Base-by-base conservation (phyloP, 2,329 filamentous ascomycete genomes). In the Colletotrichum graminicola region DNA sequence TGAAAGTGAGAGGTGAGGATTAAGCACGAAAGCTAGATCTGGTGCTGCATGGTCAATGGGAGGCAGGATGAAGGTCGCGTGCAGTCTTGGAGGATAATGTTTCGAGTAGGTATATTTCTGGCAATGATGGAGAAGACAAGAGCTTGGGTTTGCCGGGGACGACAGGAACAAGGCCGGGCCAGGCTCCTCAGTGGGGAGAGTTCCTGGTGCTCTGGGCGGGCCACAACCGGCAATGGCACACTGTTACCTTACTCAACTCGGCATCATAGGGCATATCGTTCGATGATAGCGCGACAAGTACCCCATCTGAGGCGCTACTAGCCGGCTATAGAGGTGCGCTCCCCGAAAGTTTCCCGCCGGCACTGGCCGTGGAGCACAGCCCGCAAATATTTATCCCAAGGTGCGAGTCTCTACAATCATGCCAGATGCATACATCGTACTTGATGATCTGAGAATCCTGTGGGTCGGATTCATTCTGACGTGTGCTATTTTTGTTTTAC, bases 61-160 rank as follows among this genome's bases (percentile, higher is more conserved):
- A 12, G 62, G 39, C 18, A 36, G 45, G 47, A 60, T 55, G 36
- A 41, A 68, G 64, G 54, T 72, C 54, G 69, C 66, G 59, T 69
- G 69, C 59, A 60, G 54, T 26, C 47, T 47, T 64, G 39, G 29
- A 39, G 49, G 41, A 39, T 54, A 55, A 55, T 72, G 69, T 72
- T 72, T 72, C 69, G 69, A 41, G 54, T 54, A 55, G 65, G 65
- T 56, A 45, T 72, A 72, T 72, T 72, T 69, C 69, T 72, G 66
- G 69, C 54, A 72, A 64, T 62, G 66, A 72, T 55, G 66, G 60
- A 72, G 68, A 56, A 62, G 57, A 23, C 36, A 29, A 62, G 43
- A 64, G 69, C 65, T 72, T 64, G 47, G 61, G 54, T 52, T 47
- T 68, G 69, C 69, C 60, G 69, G 69, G 66, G 67, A 47, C 65